A percentile compares a stretch with the other conserved stretches of the same genome.
phyloP scores from a whole-genome alignment of 2,329 filamentous ascomycete species.

The Leptographium wingfieldii region DNA sequence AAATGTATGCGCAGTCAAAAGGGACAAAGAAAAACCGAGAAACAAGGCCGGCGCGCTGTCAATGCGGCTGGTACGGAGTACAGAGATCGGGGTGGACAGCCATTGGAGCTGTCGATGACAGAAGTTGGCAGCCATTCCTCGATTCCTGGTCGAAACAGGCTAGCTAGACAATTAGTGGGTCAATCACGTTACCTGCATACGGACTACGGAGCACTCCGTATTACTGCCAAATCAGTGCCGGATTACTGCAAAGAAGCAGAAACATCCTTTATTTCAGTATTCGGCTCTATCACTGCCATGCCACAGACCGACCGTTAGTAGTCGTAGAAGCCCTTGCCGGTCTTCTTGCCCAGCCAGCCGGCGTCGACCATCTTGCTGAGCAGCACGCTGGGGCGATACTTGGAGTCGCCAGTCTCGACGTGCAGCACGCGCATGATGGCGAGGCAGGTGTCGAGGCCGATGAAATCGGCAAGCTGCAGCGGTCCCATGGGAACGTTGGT shows the following conservation, averaged over 20 bases:
- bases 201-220: no score
- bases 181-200: no score
- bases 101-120: neutral
- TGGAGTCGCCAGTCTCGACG: conserved; percentile 83
- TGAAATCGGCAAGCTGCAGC: conserved; percentile 87
- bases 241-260: no score
- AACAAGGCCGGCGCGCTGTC: neutral
- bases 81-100: no score
- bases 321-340: conserved; percentile 88
- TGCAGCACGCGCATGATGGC: conserved; percentile 96
- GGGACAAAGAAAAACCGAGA: neutral
- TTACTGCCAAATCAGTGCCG: no score
- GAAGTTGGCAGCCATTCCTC: neutral
- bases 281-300: no score
- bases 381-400: conserved; percentile 83
- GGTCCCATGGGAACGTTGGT: conserved; percentile 98
- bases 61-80: neutral
- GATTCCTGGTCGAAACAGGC: no score
- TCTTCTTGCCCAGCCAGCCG: conserved; percentile 96
- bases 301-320: conserved; percentile 29
- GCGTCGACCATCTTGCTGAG: conserved; percentile 94
- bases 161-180: no score
- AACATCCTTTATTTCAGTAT: no score
- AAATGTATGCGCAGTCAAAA: neutral
- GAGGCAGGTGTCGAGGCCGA: conserved; percentile 89